These are phyloP conservation scores for Colletotrichum lupini DNA, from an alignment of 2,329 filamentous ascomycete genomes.

Conservation along the genomic window DNA sequence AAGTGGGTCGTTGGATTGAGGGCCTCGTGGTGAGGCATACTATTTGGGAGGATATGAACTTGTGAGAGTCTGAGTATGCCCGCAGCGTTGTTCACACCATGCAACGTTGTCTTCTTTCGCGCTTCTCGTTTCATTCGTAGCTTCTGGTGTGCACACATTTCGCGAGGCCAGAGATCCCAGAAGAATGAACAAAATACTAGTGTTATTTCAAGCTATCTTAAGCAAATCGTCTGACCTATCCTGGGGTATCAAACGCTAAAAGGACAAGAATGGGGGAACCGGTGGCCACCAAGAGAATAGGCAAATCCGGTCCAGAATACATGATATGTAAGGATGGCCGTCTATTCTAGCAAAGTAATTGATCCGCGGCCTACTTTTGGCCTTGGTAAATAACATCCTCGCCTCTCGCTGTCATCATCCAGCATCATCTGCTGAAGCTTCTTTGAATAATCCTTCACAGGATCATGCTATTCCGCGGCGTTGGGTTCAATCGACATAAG, in stretches of 20 bases:
- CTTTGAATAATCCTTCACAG: not conserved
- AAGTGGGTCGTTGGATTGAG: not conserved
- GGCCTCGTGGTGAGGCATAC: not conserved
- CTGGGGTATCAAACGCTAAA: conserved; percentile 25
- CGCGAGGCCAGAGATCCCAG: too few species aligned
- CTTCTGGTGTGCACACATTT: not conserved
- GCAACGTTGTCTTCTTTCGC: too few species aligned
- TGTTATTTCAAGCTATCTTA: not conserved
- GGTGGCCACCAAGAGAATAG: not conserved
- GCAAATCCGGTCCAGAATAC: not conserved
- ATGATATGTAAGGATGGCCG: not conserved
- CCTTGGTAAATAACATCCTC: not conserved
- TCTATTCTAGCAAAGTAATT: not conserved
- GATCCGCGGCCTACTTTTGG: not conserved
- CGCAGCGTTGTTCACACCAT: too few species aligned
- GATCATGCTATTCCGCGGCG: not conserved
- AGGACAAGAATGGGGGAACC: not conserved
- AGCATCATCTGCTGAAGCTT: not conserved
- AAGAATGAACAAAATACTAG: not conserved
- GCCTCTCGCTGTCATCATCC: fast-evolving
- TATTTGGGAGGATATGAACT: not conserved
- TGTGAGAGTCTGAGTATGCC: not conserved
- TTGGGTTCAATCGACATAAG: not conserved
- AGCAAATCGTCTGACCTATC: not conserved
- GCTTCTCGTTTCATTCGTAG: not conserved